phyloP scores from a whole-genome alignment of 2,329 filamentous ascomycete genomes.

The Aspergillus arachidicola region DNA sequence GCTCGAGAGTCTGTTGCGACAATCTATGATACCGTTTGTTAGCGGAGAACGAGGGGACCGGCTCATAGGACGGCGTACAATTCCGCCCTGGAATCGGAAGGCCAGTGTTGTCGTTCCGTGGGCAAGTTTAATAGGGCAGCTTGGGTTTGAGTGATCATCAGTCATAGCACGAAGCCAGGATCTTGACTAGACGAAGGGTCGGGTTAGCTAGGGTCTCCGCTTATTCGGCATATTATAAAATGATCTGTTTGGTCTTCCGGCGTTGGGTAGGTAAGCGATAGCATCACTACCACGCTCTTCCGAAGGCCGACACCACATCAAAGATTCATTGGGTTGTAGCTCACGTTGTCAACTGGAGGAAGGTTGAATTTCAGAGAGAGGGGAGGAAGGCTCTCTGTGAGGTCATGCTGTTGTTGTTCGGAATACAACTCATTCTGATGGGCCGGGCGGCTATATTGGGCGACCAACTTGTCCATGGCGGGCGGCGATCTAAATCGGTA shows the following conservation, averaged over 20 bases:
- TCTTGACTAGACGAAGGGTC: constrained; percentile 63
- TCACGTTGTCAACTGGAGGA: constrained; percentile 86
- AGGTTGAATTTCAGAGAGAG: constrained; percentile 93
- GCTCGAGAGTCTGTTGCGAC: constrained; percentile 97
- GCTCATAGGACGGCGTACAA: constrained; percentile 48
- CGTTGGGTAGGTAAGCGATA: background rate
- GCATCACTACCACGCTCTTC: background rate
- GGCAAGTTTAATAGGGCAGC: constrained; percentile 98
- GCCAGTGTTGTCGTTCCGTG: constrained; percentile 98
- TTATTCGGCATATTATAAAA: background rate
- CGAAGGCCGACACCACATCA: constrained; percentile 2
- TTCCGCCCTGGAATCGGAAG: constrained; percentile 97
- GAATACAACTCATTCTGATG: constrained; percentile 72
- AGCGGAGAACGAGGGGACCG: background rate
- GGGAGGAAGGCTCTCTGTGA: constrained; percentile 69
- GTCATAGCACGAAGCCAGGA: constrained; percentile 96
- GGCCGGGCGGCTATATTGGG: constrained; percentile 82
- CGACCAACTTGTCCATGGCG: constrained; percentile 88
- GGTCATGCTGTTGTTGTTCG: constrained; percentile 73
- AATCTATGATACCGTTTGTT: constrained; percentile 52
- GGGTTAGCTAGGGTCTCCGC: constrained; percentile 16
- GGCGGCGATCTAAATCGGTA: constrained; percentile 7
- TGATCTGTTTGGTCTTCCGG: background rate
- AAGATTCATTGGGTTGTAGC: constrained; percentile 32
- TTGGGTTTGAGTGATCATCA: constrained; percentile 94